Conservation (phyloP, 2,329 filamentous ascomycete species). For the Cytospora paraplurivora region DNA sequence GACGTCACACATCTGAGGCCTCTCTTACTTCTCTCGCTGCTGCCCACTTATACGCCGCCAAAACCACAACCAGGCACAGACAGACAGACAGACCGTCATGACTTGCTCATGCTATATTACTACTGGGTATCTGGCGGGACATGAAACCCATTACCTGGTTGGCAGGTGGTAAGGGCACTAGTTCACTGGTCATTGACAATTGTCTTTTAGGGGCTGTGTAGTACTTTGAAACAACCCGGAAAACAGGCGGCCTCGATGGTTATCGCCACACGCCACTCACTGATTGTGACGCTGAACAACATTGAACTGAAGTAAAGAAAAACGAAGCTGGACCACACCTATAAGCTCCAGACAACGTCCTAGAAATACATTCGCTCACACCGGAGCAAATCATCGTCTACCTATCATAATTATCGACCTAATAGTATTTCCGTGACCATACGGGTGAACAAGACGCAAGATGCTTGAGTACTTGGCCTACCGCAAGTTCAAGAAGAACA, state of each 20-base stretch:
- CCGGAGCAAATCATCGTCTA: not conserved
- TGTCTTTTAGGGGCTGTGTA: conserved; percentile 25
- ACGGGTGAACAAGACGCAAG: conserved; percentile 30
- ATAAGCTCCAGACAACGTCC: not conserved
- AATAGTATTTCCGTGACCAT: not conserved
- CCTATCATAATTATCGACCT: not conserved
- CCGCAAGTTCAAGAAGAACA: conserved; percentile 61
- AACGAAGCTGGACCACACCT: conserved; percentile 1
- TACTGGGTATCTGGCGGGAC: not conserved
- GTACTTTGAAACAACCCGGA: conserved; percentile 1
- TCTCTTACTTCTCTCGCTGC: not conserved
- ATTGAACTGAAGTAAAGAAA: conserved; percentile 9
- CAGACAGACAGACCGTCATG: conserved; percentile 1
- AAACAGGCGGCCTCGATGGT: conserved; percentile 22
- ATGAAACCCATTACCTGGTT: conserved; percentile 5
- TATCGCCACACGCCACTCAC: conserved; percentile 23
- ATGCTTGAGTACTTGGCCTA: conserved; percentile 67
- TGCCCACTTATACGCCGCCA: not conserved
- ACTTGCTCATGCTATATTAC: not conserved
- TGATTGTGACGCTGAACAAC: conserved; percentile 18
- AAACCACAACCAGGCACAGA: not conserved
- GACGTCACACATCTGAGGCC: conserved; percentile 22
- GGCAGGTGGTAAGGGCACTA: conserved; percentile 5
- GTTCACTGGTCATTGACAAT: conserved; percentile 14
- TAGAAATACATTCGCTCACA: not conserved